phyloP scores from a whole-genome alignment of 1,139 yeast species.

The Candida frijolesensis region DNA sequence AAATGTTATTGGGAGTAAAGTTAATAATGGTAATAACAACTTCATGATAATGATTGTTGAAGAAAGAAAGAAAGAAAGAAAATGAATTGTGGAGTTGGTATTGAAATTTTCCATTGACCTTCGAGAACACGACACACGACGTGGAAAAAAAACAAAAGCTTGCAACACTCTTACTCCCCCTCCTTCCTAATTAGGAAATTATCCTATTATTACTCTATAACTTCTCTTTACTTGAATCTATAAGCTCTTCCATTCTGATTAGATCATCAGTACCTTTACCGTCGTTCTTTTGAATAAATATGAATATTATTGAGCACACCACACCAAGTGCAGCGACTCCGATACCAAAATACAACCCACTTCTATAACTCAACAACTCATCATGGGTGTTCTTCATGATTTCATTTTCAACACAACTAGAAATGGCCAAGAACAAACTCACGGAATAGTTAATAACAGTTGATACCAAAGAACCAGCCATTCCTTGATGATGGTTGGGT shows the following conservation, averaged over 20 bases:
- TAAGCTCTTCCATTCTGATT: background rate
- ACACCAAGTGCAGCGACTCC: constrained; percentile 42
- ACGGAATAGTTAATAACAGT: constrained; percentile 58
- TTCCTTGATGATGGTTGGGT: constrained; percentile 56
- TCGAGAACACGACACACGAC: no score
- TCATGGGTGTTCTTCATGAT: constrained; percentile 24
- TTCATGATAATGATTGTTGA: background rate
- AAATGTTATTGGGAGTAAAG: constrained; percentile 1
- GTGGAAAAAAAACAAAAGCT: no score
- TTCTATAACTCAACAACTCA: constrained; percentile 39
- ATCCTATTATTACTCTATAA: background rate
- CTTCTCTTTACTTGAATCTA: background rate
- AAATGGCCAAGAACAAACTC: constrained; percentile 54
- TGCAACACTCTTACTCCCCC: background rate
- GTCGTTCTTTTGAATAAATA: constrained; percentile 26
- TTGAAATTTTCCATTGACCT: background rate
- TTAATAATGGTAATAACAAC: background rate
- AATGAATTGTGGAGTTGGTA: background rate
- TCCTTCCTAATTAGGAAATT: constrained; percentile 1
- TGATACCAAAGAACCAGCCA: constrained; percentile 60
- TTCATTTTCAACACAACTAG: constrained; percentile 49
- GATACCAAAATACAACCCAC: constrained; percentile 45
- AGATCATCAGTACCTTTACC: constrained; percentile 13
- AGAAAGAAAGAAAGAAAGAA: background rate
- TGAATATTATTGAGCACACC: constrained; percentile 29